Evolutionary conservation across 2,329 filamentous ascomycete genomes (phyloP), one percentile per base, ranked within the genome.

Genomic region (Penicillium capsulatum): DNA sequence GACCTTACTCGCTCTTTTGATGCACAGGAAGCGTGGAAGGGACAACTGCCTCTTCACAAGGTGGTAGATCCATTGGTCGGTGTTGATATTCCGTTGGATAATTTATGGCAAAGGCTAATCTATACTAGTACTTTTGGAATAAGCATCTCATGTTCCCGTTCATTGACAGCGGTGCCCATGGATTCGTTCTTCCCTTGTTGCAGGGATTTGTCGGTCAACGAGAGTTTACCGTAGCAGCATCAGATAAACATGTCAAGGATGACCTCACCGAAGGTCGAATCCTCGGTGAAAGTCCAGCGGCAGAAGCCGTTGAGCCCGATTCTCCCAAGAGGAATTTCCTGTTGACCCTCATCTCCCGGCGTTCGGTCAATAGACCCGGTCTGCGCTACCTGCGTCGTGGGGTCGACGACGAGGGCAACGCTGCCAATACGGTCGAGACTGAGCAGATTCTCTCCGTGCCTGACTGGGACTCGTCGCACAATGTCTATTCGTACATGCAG

Each of bases 121-220:
- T 6, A n/a, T 31, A 20, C 14, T 45, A 80, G 59, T 97, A 84
- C 65, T 97, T 96, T 63, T 98, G 92, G 91, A 98, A 98, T 57
- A 76, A 75, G 17, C 74, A 88, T 58, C 74, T 96, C 10, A 69
- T 86, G 17, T 67, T 76, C 17, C 82, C 85, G 0, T 89, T 98
- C 45, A 77, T 88, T 33, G 76, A 85, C 13, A 74, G 77, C n/a
- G 81, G 84, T 1, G 79, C 86, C 15, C 79, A 88, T 53, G 70
- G 73, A 0, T 75, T 94, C 38, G 74, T 84, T 1, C 67, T 97
- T 15, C 92, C 92, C 2, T 54, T 98, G 3, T 85, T 98, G 66
- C 92, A 97, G 65, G 92, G 92, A 0, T 98, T 97, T 53, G 80
- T 98, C 14, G 91, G 91, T 1, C 92, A 97, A 64, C 75, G 80